A percentile compares a stretch with the other conserved stretches of the same genome.
Conservation (phyloP, 331 rosid genomes). For the Erythrophleum ivorense region DNA sequence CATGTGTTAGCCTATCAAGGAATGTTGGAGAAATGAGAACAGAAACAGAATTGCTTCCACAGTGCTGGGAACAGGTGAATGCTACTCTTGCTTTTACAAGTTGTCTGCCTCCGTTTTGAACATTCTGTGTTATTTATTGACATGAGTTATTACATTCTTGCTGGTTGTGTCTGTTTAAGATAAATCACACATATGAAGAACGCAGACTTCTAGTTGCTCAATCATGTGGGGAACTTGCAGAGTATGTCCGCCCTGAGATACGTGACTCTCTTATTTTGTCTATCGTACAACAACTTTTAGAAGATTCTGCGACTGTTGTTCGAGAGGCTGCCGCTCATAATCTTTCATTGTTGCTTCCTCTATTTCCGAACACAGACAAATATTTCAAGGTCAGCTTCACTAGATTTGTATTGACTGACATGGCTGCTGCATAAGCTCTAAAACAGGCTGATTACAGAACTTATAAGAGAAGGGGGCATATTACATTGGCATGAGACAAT, state of each 20-base stretch:
- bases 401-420: constrained; percentile 87
- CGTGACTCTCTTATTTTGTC: constrained; percentile 91
- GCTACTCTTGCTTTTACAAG: too few relatives aligned
- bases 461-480: too few relatives aligned
- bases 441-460: constrained; percentile 78
- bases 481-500: too few relatives aligned
- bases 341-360: constrained; percentile 92
- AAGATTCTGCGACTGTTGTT: constrained; percentile 86
- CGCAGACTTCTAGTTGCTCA: constrained; percentile 94
- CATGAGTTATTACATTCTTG: too few relatives aligned
- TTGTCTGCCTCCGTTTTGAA: constrained; percentile 31
- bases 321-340: constrained; percentile 91
- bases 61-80: constrained; percentile 95
- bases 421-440: constrained; percentile 91
- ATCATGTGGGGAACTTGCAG: constrained; percentile 91
- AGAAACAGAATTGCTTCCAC: constrained; percentile 93
- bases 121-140: too few relatives aligned
- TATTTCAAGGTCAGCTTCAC: constrained; percentile 99
- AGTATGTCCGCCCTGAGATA: constrained; percentile 83
- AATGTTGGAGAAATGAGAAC: constrained; percentile 95
- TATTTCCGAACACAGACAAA: constrained; percentile 83
- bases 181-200: constrained; percentile 90
- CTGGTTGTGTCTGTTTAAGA: constrained; percentile 53
- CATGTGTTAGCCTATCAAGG: constrained; percentile 85
- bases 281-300: constrained; percentile 83